phyloP scores from a whole-genome alignment of 108 stramenopile genomes.

The Cylindrotheca closterium region DNA sequence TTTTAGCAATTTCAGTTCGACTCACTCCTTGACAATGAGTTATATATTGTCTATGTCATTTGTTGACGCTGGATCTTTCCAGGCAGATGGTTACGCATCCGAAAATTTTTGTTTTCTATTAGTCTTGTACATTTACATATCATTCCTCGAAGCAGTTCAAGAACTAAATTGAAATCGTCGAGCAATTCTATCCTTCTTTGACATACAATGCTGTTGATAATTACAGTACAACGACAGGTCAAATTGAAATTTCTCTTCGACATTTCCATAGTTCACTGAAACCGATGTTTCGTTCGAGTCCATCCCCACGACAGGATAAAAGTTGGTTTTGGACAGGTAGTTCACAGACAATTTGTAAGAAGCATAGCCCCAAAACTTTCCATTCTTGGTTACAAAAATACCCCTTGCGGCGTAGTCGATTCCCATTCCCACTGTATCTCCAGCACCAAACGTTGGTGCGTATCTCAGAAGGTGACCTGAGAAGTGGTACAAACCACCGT shows the following conservation, averaged over 20 bases:
- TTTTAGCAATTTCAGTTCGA: no score
- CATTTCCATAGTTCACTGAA: not conserved
- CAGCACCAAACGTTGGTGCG: not conserved
- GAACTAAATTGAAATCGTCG: no score
- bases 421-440: not conserved
- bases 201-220: no score
- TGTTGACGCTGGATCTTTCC: no score
- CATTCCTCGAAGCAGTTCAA: no score
- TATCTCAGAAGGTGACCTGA: not conserved
- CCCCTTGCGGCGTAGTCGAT: not conserved
- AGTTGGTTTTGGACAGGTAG: not conserved
- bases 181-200: no score
- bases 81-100: no score
- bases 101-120: no score
- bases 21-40: no score
- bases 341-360: not conserved
- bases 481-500: not conserved
- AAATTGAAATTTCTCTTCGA: not conserved
- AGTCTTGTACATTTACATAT: no score
- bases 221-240: not conserved
- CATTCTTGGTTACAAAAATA: not conserved
- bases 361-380: not conserved
- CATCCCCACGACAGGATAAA: slow-evolving; percentile 3
- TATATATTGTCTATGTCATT: no score
- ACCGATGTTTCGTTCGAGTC: not conserved